Evolutionary conservation across 2,329 filamentous ascomycete genomes (phyloP).

Genomic region (Malbranchea zuffiana): DNA sequence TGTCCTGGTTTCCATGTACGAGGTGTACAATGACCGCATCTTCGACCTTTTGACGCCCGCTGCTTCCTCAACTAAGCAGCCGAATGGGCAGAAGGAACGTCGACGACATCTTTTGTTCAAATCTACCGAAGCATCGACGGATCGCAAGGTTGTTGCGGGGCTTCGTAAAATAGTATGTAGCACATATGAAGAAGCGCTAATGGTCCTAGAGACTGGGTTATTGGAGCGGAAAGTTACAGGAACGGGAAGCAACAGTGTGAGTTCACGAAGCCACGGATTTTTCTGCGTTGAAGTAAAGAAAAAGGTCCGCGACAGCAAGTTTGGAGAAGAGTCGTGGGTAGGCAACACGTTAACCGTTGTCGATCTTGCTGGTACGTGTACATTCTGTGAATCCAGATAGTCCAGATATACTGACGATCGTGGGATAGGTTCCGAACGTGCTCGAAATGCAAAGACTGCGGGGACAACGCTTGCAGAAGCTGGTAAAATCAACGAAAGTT

Average conservation of each 20-base stretch:
- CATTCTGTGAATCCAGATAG: no score
- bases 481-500: conserved; percentile 93
- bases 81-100: conserved; percentile 48
- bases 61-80: conserved; percentile 31
- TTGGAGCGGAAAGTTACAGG: conserved; percentile 79
- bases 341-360: conserved; percentile 77
- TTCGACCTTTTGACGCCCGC: conserved; percentile 69
- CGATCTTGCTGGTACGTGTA: conserved; percentile 62
- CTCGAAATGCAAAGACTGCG: conserved; percentile 84
- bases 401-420: conserved; percentile 16
- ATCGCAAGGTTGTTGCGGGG: conserved; percentile 89
- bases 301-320: conserved; percentile 42
- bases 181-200: conserved; percentile 69
- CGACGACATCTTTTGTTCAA: conserved; percentile 87
- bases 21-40: conserved; percentile 97
- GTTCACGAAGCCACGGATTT: conserved; percentile 88
- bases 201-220: conserved; percentile 81
- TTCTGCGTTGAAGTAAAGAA: conserved; percentile 94
- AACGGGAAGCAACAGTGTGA: conserved; percentile 85
- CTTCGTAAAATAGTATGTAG: conserved; percentile 81
- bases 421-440: conserved; percentile 62
- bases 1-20: conserved; percentile 92
- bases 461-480: conserved; percentile 88
- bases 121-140: conserved; percentile 72
- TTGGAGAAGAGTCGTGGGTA: conserved; percentile 53